Percentiles rank a stretch among this genome's conserved stretches.
Conservation (phyloP, 2,329 filamentous ascomycete species). For the Penicillium concentricum region DNA sequence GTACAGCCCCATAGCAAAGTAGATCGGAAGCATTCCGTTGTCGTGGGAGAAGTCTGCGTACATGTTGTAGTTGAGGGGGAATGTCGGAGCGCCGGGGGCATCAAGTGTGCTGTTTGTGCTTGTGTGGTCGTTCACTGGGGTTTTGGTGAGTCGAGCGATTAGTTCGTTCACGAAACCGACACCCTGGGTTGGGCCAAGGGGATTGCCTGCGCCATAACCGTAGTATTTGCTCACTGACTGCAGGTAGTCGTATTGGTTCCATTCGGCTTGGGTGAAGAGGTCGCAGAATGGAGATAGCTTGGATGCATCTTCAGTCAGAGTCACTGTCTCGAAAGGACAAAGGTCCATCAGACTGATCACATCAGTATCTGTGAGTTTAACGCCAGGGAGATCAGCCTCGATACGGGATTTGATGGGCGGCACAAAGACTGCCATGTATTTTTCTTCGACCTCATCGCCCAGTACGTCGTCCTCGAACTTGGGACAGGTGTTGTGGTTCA, state of each 20-base stretch:
- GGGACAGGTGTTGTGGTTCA: conserved; percentile 71
- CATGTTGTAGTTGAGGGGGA: conserved; percentile 66
- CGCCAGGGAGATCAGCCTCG: conserved; percentile 66
- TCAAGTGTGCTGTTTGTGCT: conserved; percentile 78
- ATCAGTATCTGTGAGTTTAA: conserved; percentile 62
- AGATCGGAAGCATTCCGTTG: conserved; percentile 77
- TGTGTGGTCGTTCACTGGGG: conserved; percentile 69
- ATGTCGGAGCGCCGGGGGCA: conserved; percentile 58
- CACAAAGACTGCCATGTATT: conserved; percentile 64
- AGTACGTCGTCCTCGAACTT: conserved; percentile 62
- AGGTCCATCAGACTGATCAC: conserved; percentile 80
- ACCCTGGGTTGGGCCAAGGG: conserved; percentile 78
- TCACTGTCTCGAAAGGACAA: conserved; percentile 82
- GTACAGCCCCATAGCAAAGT: conserved; percentile 75
- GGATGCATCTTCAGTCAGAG: conserved; percentile 50
- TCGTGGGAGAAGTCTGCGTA: conserved; percentile 94
- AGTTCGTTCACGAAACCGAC: conserved; percentile 88
- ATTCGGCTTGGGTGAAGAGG: conserved; percentile 72
- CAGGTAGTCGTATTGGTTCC: conserved; percentile 77
- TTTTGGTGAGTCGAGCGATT: conserved; percentile 71
- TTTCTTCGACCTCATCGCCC: conserved; percentile 48
- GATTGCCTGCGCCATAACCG: conserved; percentile 72
- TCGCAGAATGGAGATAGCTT: conserved; percentile 69
- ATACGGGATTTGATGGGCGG: conserved; percentile 67
- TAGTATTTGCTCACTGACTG: conserved; percentile 82